Conservation (phyloP, 805 yeast species). For the Lipomyces yamanashiensis region DNA sequence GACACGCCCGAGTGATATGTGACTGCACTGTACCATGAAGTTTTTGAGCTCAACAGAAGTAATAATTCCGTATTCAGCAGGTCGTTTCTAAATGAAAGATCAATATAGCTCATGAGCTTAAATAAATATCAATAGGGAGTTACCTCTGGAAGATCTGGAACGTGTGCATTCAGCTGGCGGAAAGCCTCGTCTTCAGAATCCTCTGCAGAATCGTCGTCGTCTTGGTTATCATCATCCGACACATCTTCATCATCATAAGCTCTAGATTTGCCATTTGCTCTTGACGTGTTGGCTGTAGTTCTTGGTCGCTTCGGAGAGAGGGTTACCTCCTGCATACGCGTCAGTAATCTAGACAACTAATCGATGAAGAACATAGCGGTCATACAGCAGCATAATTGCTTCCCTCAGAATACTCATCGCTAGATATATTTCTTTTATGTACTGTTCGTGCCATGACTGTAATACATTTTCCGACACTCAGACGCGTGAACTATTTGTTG, state of each 20-base stretch:
- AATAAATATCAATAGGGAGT: neutral
- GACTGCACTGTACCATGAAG: conserved; percentile 54
- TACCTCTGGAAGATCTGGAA: neutral
- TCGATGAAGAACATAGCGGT: too few relatives aligned
- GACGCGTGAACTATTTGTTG: too few relatives aligned
- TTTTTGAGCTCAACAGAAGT: conserved; percentile 65
- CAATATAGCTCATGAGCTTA: too few relatives aligned
- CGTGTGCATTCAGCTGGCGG: neutral
- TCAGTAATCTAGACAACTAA: too few relatives aligned
- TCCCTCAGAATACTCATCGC: too few relatives aligned
- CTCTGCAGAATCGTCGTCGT: conserved; percentile 7
- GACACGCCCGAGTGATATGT: neutral
- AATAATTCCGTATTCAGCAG: conserved; percentile 59
- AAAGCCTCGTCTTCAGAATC: conserved; percentile 15
- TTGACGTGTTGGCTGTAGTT: neutral
- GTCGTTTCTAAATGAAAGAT: conserved; percentile 1
- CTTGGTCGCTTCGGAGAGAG: conserved; percentile 1
- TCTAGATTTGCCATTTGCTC: neutral
- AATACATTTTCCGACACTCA: too few relatives aligned
- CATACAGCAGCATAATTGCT: too few relatives aligned
- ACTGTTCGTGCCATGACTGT: too few relatives aligned
- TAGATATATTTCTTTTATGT: too few relatives aligned
- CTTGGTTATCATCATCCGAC: neutral
- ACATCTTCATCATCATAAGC: neutral
- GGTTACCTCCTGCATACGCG: neutral